These are phyloP conservation scores for Fomitopsis palustris DNA, from an alignment of 1,284 basidiomycete species.

Conservation along the genomic window DNA sequence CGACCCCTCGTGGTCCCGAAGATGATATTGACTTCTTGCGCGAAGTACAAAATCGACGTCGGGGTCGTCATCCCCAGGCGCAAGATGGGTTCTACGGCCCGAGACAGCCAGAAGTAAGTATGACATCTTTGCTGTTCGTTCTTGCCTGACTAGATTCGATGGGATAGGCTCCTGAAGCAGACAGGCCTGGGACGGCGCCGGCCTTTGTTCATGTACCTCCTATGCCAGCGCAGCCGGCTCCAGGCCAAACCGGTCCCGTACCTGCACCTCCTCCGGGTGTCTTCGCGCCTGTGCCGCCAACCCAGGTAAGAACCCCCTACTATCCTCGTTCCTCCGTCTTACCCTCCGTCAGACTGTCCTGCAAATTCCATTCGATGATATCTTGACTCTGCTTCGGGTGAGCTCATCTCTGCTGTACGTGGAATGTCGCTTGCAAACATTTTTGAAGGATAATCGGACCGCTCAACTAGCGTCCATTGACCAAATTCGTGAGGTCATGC, in stretches of 20 bases:
- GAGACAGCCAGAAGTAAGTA: neutral
- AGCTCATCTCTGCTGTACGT: constrained; percentile 14
- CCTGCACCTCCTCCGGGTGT: constrained; percentile 6
- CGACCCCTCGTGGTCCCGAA: constrained; percentile 1
- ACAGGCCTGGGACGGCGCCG: constrained; percentile 6
- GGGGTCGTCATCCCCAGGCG: constrained; percentile 6
- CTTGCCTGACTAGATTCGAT: neutral
- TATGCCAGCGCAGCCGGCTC: neutral
- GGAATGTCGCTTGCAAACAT: constrained; percentile 1
- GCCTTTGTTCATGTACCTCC: neutral
- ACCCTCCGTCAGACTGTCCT: constrained; percentile 44
- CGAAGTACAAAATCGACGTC: constrained; percentile 9
- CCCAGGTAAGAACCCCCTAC: constrained; percentile 18
- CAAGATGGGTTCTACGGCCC: neutral
- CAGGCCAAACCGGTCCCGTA: neutral
- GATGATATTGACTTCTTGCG: constrained; percentile 16
- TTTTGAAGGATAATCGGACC: constrained; percentile 63
- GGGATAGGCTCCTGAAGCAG: neutral
- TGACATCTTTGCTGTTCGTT: too few species aligned
- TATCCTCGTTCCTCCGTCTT: constrained; percentile 28
- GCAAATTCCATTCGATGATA: constrained; percentile 46
- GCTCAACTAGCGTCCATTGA: constrained; percentile 71
- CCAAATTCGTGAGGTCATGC: constrained; percentile 74
- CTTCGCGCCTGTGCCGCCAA: constrained; percentile 13
- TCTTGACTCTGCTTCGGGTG: constrained; percentile 63